These are phyloP conservation scores for Suillus brevipes DNA, from an alignment of 768 basidiomycete genomes.

Conservation along the genomic window DNA sequence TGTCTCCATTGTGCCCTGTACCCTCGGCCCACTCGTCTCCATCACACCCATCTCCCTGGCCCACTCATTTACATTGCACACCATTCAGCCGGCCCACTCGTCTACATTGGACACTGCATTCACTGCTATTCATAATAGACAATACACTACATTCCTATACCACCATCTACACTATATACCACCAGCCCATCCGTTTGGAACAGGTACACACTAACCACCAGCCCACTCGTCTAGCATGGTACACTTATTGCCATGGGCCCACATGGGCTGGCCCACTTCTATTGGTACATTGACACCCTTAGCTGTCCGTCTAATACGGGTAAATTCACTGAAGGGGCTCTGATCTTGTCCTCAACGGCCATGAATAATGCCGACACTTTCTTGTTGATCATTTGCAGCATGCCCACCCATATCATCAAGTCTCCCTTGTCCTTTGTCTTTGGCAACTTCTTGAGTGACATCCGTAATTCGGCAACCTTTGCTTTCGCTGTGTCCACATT, in stretches of 20 bases:
- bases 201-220: background rate
- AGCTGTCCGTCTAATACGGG: background rate
- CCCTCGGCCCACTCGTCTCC: background rate
- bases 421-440: no score
- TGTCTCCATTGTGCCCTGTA: background rate
- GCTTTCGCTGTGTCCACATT: no score
- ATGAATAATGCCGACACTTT: no score
- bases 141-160: background rate
- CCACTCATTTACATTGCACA: no score
- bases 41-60: background rate
- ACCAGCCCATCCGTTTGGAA: background rate
- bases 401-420: no score
- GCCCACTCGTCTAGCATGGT: background rate
- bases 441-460: no score
- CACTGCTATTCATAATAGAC: background rate
- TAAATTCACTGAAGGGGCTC: no score
- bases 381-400: no score
- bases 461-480: no score
- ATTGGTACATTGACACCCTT: background rate
- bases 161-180: background rate
- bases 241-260: background rate
- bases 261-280: background rate
- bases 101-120: background rate
- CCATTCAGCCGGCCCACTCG: background rate
- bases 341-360: no score